phyloP scores from a whole-genome alignment of 768 basidiomycete species.

The Glaciozyma martinii region DNA sequence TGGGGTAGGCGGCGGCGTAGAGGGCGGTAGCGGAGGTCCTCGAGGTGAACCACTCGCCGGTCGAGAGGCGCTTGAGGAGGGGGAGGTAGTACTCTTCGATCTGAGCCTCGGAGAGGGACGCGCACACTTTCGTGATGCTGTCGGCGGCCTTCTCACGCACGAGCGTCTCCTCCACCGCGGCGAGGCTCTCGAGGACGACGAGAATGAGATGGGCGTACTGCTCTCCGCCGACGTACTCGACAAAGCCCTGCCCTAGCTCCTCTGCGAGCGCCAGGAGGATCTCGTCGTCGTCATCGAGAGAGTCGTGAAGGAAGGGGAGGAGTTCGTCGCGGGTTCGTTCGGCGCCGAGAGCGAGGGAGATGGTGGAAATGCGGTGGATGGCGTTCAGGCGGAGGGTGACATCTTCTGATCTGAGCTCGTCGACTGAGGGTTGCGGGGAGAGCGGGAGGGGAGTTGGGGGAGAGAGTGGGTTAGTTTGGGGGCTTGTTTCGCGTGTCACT shows the following conservation, averaged over 20 bases:
- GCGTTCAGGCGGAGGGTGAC: slow-evolving; percentile 91
- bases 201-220: slow-evolving; percentile 78
- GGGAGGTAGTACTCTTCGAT: slow-evolving; percentile 88
- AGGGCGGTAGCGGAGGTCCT: slow-evolving; percentile 91
- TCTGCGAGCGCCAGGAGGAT: slow-evolving; percentile 91
- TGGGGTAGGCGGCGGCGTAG: slow-evolving; percentile 76
- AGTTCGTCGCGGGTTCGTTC: slow-evolving; percentile 92
- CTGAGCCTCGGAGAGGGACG: slow-evolving; percentile 63
- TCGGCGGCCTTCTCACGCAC: slow-evolving; percentile 98
- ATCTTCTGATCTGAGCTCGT: slow-evolving; percentile 95
- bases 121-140: slow-evolving; percentile 82
- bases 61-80: slow-evolving; percentile 73
- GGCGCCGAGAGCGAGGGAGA: slow-evolving; percentile 89
- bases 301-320: slow-evolving; percentile 93
- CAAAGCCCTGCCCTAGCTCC: slow-evolving; percentile 82
- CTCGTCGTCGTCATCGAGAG: slow-evolving; percentile 99
- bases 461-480: neutral
- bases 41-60: slow-evolving; percentile 98
- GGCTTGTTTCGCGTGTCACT: neutral
- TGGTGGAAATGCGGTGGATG: slow-evolving; percentile 93
- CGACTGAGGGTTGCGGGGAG: slow-evolving; percentile 47
- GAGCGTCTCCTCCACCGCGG: slow-evolving; percentile 92
- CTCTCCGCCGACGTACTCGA: slow-evolving; percentile 87
- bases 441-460: neutral
- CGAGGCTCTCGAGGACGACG: slow-evolving; percentile 87